Evolutionary conservation across 2,329 filamentous ascomycete genomes (phyloP).

Genomic region (Myriosclerotinia duriaeana): DNA sequence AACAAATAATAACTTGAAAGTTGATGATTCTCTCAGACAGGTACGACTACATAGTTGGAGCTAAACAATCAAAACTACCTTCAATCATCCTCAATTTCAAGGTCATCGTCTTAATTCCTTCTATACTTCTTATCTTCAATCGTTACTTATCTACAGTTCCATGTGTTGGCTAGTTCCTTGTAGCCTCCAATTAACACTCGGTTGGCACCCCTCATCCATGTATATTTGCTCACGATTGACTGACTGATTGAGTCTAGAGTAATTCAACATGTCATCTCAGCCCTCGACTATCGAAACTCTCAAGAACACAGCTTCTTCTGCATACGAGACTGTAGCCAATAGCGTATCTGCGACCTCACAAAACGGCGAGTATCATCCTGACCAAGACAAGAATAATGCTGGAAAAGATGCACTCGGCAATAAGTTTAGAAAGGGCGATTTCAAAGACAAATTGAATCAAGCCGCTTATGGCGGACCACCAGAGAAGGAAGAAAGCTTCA

Average conservation of each 20-base stretch:
- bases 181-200: constrained; percentile 1
- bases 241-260: neutral
- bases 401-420: constrained; percentile 32
- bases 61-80: neutral
- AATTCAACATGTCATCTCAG: constrained; percentile 32
- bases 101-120: neutral
- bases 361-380: constrained; percentile 25
- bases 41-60: neutral
- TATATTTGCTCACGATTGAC: neutral
- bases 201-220: neutral
- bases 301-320: constrained; percentile 27
- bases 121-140: neutral
- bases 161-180: neutral
- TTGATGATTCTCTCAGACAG: too few species aligned
- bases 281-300: constrained; percentile 33
- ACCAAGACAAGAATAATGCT: constrained; percentile 27
- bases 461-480: constrained; percentile 28
- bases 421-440: constrained; percentile 30
- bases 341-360: constrained; percentile 18
- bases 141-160: neutral
- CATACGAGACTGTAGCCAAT: constrained; percentile 26
- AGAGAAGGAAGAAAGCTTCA: constrained; percentile 24
- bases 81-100: neutral
- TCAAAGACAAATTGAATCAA: constrained; percentile 36
- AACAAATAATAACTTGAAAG: too few species aligned